phyloP scores from a whole-genome alignment of 106 monocot species.

The Apostasia ramifera region DNA sequence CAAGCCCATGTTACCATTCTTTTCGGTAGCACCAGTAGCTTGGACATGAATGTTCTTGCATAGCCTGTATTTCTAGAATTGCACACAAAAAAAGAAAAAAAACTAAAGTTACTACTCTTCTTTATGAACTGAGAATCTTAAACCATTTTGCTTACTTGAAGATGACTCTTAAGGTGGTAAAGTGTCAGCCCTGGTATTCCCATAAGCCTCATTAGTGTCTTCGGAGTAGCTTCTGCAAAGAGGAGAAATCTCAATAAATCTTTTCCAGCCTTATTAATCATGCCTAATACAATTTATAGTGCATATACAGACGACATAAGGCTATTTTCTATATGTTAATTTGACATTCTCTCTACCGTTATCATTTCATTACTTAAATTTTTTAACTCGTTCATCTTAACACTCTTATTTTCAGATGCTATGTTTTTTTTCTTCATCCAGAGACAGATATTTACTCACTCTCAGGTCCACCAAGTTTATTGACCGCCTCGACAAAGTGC shows the following conservation, averaged over 20 bases:
- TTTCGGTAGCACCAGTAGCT: slow-evolving; percentile 19
- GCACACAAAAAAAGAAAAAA: not conserved
- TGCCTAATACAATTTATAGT: too few species aligned
- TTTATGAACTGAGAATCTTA: not conserved
- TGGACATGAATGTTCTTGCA: slow-evolving; percentile 68
- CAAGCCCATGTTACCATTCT: slow-evolving; percentile 33
- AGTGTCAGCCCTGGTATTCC: slow-evolving; percentile 86
- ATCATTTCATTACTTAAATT: not conserved
- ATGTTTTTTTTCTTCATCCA: not conserved
- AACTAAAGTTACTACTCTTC: not conserved
- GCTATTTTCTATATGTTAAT: not conserved
- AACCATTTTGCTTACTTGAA: slow-evolving; percentile 41
- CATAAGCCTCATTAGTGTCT: slow-evolving; percentile 92
- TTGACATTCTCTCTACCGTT: not conserved
- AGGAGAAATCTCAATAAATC: not conserved
- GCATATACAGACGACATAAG: too few species aligned
- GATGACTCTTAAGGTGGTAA: slow-evolving; percentile 90
- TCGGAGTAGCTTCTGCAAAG: slow-evolving; percentile 77
- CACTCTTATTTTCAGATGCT: too few species aligned
- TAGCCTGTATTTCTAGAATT: slow-evolving; percentile 68
- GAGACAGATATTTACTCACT: slow-evolving; percentile 11
- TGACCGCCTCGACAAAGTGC: slow-evolving; percentile 14
- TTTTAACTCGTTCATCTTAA: not conserved
- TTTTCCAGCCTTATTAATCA: too few species aligned
- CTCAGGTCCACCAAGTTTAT: slow-evolving; percentile 21